These are phyloP conservation scores for Pyrenophora seminiperda DNA, from an alignment of 2,329 filamentous ascomycete species.

Conservation along the genomic window DNA sequence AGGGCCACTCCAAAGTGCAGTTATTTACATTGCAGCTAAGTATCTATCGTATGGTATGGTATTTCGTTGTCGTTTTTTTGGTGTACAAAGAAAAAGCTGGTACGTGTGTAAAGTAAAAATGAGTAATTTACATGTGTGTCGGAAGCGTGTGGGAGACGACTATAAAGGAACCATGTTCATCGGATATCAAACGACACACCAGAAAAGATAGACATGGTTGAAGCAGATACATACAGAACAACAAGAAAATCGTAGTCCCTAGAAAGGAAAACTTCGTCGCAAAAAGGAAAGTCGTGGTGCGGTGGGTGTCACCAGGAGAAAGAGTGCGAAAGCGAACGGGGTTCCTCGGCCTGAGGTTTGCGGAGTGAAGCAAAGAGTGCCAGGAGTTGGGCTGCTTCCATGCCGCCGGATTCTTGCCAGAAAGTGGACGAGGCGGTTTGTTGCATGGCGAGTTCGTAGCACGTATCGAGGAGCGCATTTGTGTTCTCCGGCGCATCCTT, in stretches of 20 bases:
- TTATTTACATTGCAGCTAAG: too few relatives aligned
- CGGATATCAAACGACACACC: neutral
- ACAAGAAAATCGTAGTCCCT: too few relatives aligned
- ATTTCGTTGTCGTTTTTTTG: neutral
- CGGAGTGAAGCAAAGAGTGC: conserved; percentile 41
- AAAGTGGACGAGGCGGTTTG: conserved; percentile 37
- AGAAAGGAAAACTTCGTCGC: too few relatives aligned
- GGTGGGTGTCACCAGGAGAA: conserved; percentile 38
- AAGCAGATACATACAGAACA: neutral
- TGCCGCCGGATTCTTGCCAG: conserved; percentile 42
- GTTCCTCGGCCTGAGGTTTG: conserved; percentile 24
- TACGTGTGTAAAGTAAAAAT: neutral
- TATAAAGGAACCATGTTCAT: neutral
- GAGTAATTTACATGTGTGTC: neutral
- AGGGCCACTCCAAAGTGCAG: too few relatives aligned
- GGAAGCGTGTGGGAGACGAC: neutral
- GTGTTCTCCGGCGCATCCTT: conserved; percentile 36
- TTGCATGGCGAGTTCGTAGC: conserved; percentile 46
- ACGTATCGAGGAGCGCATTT: conserved; percentile 42
- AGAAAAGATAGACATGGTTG: neutral
- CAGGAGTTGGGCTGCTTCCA: conserved; percentile 42
- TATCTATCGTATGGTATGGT: too few relatives aligned
- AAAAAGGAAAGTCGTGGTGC: neutral
- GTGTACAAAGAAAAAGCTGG: neutral
- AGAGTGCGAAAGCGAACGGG: conserved; percentile 33